These are phyloP conservation scores for Mycosphaerella sp. DNA, from an alignment of 2,329 filamentous ascomycete genomes.

Conservation along the genomic window DNA sequence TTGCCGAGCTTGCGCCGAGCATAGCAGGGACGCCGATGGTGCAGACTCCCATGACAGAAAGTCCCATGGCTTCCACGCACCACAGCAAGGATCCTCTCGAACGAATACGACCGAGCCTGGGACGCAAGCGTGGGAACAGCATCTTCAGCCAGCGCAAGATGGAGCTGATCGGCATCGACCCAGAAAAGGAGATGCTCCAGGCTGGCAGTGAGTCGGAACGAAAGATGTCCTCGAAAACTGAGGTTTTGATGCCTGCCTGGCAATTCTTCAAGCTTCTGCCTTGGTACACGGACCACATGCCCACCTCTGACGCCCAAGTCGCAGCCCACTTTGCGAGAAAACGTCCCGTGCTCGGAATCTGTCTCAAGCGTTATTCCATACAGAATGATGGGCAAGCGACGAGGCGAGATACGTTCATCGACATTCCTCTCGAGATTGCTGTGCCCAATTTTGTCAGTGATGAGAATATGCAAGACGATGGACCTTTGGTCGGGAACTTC, in stretches of 20 bases:
- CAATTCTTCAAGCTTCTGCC: constrained; percentile 94
- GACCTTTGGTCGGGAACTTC: constrained; percentile 75
- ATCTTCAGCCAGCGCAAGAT: constrained; percentile 45
- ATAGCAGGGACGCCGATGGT: constrained; percentile 30
- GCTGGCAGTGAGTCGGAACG: constrained; percentile 31
- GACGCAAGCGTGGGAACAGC: constrained; percentile 42
- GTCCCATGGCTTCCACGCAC: constrained; percentile 20
- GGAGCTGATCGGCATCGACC: constrained; percentile 30
- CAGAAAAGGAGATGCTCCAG: constrained; percentile 38
- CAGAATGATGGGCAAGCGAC: constrained; percentile 61
- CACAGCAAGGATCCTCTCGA: constrained; percentile 29
- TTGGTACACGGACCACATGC: constrained; percentile 71
- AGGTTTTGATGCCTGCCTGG: constrained; percentile 93
- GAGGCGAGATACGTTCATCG: constrained; percentile 74
- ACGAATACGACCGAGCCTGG: constrained; percentile 32
- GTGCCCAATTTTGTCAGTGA: constrained; percentile 87
- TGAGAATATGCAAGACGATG: constrained; percentile 61
- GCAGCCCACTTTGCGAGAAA: constrained; percentile 79
- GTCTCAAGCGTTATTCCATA: constrained; percentile 83
- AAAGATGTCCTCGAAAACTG: constrained; percentile 51
- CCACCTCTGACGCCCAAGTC: constrained; percentile 67
- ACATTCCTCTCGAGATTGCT: constrained; percentile 79
- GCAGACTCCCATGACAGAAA: constrained; percentile 21
- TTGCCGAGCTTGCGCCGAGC: constrained; percentile 34
- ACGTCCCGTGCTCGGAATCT: constrained; percentile 84